phyloP scores from a whole-genome alignment of 768 basidiomycete species.

The Albatrellus ellisii region DNA sequence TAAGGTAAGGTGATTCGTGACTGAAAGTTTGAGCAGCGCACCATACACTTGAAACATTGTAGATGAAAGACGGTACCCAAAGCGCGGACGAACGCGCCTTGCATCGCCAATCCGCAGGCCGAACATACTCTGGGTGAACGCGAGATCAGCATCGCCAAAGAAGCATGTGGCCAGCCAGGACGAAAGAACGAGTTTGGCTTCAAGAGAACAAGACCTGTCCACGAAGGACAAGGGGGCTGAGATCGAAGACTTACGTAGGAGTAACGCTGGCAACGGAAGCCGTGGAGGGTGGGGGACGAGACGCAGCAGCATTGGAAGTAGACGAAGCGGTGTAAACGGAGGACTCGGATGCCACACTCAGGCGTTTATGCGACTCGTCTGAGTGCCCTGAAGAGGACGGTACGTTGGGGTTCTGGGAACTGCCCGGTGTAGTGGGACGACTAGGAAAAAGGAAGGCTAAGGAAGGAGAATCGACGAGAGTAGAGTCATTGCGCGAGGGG shows the following conservation, averaged over 20 bases:
- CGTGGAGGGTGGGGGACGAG: constrained; percentile 28
- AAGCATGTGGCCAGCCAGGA: not conserved
- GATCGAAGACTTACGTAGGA: constrained; percentile 5
- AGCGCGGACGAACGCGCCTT: constrained; percentile 94
- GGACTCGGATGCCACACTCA: constrained; percentile 33
- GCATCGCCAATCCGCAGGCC: constrained; percentile 71
- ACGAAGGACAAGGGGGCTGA: too few relatives aligned
- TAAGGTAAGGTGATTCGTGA: constrained; percentile 8
- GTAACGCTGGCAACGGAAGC: constrained; percentile 37
- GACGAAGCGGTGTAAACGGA: constrained; percentile 45
- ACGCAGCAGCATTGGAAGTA: constrained; percentile 33
- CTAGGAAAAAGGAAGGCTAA: constrained; percentile 36
- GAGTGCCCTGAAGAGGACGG: constrained; percentile 43
- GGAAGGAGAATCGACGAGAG: constrained; percentile 35
- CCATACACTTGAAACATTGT: constrained; percentile 98
- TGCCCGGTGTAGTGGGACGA: constrained; percentile 48
- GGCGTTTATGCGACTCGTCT: constrained; percentile 32
- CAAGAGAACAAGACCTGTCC: too few relatives aligned
- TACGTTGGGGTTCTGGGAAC: constrained; percentile 31
- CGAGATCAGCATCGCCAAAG: not conserved
- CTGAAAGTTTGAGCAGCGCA: constrained; percentile 26
- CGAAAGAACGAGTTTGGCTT: not conserved
- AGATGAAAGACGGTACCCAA: constrained; percentile 89
- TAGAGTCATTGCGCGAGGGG: constrained; percentile 45
- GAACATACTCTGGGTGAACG: constrained; percentile 44